These are phyloP conservation scores for Coniferiporia sulphurascens DNA, from an alignment of 1,284 basidiomycete genomes.

Conservation along the genomic window DNA sequence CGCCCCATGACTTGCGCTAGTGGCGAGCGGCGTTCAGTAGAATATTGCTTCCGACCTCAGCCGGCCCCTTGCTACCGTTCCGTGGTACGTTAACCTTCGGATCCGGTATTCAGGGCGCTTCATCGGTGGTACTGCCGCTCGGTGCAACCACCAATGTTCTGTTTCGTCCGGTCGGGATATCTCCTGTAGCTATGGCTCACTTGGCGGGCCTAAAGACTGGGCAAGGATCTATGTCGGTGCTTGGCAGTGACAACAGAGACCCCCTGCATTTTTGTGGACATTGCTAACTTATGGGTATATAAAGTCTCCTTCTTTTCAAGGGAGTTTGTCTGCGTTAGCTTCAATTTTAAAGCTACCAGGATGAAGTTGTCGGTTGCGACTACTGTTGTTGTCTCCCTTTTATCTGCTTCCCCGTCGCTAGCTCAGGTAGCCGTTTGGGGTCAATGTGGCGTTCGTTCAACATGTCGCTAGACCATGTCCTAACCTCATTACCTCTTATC, in stretches of 20 bases:
- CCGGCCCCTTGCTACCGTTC: background rate
- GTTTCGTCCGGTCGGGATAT: no score
- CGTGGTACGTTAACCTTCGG: background rate
- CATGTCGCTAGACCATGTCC: background rate
- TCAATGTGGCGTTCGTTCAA: conserved; percentile 28
- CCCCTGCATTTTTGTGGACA: background rate
- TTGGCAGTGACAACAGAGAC: background rate
- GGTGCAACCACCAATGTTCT: background rate
- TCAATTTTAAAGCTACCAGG: background rate
- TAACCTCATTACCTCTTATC: background rate
- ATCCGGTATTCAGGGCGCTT: background rate
- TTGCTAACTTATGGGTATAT: background rate
- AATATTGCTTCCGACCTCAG: background rate
- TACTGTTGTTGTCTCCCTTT: conserved; percentile 25
- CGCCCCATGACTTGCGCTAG: background rate
- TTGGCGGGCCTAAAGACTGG: background rate
- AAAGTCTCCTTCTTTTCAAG: background rate
- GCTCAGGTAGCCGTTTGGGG: conserved; percentile 29
- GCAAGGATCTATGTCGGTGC: background rate
- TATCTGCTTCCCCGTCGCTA: conserved; percentile 25
- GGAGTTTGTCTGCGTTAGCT: background rate
- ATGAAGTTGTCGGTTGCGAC: conserved; percentile 9
- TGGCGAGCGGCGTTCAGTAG: background rate
- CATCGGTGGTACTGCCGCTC: background rate
- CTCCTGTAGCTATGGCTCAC: background rate